These are phyloP conservation scores for Gynandropsis gynandra DNA, from an alignment of 345 rosid genomes.

Conservation along the genomic window DNA sequence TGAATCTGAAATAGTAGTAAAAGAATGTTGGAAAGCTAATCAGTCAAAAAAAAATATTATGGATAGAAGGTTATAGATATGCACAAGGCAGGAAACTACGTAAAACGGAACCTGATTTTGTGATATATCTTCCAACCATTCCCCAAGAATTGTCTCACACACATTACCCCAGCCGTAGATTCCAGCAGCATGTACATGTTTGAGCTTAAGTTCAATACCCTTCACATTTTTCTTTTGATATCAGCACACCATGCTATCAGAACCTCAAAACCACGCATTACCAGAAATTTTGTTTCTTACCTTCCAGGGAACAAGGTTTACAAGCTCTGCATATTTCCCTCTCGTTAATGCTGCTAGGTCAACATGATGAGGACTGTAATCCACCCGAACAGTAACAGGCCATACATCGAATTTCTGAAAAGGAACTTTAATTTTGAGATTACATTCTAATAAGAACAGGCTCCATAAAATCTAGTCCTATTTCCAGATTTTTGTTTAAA, in stretches of 20 bases:
- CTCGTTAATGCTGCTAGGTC: constrained; percentile 85
- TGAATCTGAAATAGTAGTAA: constrained; percentile 42
- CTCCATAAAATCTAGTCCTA: not conserved
- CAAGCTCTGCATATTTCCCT: constrained; percentile 90
- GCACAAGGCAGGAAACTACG: constrained; percentile 9
- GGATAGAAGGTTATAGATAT: constrained; percentile 12
- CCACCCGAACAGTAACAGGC: constrained; percentile 79
- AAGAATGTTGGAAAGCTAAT: constrained; percentile 8
- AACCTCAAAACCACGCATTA: constrained; percentile 7
- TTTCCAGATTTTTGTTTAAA: constrained; percentile 2
- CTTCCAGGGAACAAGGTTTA: constrained; percentile 95
- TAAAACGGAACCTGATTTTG: constrained; percentile 68
- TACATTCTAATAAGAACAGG: constrained; percentile 3
- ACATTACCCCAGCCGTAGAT: constrained; percentile 80
- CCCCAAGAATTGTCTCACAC: constrained; percentile 75
- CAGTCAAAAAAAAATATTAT: constrained; percentile 13
- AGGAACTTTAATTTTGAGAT: constrained; percentile 21
- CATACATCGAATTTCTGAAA: constrained; percentile 80
- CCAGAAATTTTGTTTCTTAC: constrained; percentile 30
- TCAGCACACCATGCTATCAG: constrained; percentile 16
- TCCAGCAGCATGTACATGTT: constrained; percentile 82
- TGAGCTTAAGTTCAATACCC: constrained; percentile 91
- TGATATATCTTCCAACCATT: constrained; percentile 93
- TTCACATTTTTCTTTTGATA: constrained; percentile 35
- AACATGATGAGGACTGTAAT: constrained; percentile 75